A percentile compares a stretch with the other conserved stretches of the same genome.
Conservation (phyloP, 331 rosid genomes). For the Pyracantha coccinea region DNA sequence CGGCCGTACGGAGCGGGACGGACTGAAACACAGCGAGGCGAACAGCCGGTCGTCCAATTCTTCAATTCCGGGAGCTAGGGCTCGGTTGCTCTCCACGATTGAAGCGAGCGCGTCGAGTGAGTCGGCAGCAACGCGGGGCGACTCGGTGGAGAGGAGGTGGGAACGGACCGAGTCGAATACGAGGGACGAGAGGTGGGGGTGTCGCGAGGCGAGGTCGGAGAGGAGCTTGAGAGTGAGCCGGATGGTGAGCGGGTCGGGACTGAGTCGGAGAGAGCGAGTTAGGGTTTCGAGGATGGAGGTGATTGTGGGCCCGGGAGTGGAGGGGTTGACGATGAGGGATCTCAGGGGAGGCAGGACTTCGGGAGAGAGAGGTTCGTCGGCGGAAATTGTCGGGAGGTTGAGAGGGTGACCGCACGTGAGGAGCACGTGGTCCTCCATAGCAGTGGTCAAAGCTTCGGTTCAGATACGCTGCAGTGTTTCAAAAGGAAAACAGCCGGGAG, state of each 20-base stretch:
- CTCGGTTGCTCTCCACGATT: conserved; percentile 16
- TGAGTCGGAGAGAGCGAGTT: conserved; percentile 29
- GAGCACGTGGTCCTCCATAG: conserved; percentile 21
- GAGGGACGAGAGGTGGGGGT: conserved; percentile 21
- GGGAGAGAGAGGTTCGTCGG: conserved; percentile 24
- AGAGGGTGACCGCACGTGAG: neutral
- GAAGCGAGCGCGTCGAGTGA: conserved; percentile 37
- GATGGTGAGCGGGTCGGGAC: conserved; percentile 7
- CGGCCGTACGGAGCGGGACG: conserved; percentile 36
- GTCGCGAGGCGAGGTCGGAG: conserved; percentile 34
- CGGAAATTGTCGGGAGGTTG: neutral
- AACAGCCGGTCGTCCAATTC: conserved; percentile 50
- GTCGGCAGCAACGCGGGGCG: conserved; percentile 34
- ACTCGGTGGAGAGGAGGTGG: conserved; percentile 24
- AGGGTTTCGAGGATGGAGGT: conserved; percentile 41
- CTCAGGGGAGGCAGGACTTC: conserved; percentile 40
- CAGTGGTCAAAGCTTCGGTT: neutral
- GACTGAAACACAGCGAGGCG: conserved; percentile 57
- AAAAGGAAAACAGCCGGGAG: neutral
- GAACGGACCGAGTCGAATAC: conserved; percentile 29
- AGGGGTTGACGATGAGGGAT: conserved; percentile 47
- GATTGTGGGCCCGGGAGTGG: conserved; percentile 35
- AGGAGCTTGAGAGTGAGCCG: conserved; percentile 48
- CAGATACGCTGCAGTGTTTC: neutral
- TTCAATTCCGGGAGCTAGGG: neutral